Evolutionary conservation across 768 basidiomycete species (phyloP), one percentile per base, ranked within the genome.

Genomic region (Termitomyces sp.): DNA sequence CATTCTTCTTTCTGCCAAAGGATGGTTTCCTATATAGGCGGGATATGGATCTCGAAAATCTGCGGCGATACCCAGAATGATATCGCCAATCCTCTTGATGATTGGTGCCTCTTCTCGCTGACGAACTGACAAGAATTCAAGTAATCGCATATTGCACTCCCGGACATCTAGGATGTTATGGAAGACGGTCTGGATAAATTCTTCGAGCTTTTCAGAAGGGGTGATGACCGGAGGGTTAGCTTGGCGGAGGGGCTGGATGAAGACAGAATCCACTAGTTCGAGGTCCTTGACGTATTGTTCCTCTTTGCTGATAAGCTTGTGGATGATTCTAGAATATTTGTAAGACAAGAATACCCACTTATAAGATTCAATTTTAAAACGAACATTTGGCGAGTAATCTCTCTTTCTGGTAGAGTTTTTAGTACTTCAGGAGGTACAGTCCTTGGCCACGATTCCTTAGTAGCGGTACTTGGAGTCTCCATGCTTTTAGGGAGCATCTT

Each of bases 251-350:
- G 82, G 82, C 20, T 77, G 74, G 45, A 79, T 75, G 60, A 80
- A 77, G 37, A 92, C 88, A 8, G 82, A 76, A 65, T 95, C 91
- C 54, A 98, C 82, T 3, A 87, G 82, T 53, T 93, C 85, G 18
- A 99, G 81, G 68, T 99, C 96, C 49, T 87, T 84, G 53, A 93
- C 77, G 67, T 96, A 97, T 68, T 93, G 88, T 64, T 91, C 87
- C 71, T 98, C 97, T 62, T 93, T 89, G 66, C 82, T 82, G 64
- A 98, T 89, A 54, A 96, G 84, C 72, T 93, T 94, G 69, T 89
- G 88, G 59, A 99, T 95, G 69, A 79, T 94, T 72, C 82, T 84
- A 30, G 52, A 45, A 54, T 20, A 6, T 34, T 31, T 13, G 24
- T 56, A 30, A 61, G 58, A 49, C 37, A 30, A 37, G 55, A 59